Evolutionary conservation across 1,284 basidiomycete genomes (phyloP), one percentile per base, ranked within the genome.

Genomic region (Tilletia horrida): DNA sequence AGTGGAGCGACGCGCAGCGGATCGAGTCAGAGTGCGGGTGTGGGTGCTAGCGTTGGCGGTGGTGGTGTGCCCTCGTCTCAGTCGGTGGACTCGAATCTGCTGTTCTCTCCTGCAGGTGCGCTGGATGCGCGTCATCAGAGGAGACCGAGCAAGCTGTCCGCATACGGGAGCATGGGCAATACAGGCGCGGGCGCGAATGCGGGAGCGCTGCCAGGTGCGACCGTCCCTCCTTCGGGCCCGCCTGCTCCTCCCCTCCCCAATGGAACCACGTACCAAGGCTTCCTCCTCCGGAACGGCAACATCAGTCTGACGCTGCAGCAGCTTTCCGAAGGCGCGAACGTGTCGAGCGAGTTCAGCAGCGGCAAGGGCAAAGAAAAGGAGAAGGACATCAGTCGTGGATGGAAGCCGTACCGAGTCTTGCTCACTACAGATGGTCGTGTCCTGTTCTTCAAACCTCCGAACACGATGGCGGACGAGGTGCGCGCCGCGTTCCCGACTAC

Each of bases 381-480:
- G 31, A 78, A 78, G 70, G 77, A 78, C 66, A 69, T 79, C 52
- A 44, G 69, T 3, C 78, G 78, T 29, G 80, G 80, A 44, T 81
- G 80, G 80, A 80, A 81, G 52, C 77, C 80, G 9, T 81, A 78
- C 64, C 75, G 76, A 8, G 78, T 76, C 27, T 66, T 79, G 14
- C 67, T 81, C n/a, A 63, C 45, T 21, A 67, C 70, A 8, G 75
- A 75, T 35, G 76, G 73, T n/a, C 69, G 68, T 7, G 71, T 81
- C 43, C 67, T 66, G 65, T 81, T 81, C 65, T 81, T 75, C 71
- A 81, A 81, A 67, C 78, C 77, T 9, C 74, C 75, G 18, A 72
- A 71, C 55, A 70, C 50, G 44, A 66, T 80, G 65, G 66, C 71
- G 14, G 76, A 78, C 52, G 80, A 81, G 31, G 78, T 81, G 62